phyloP scores from a whole-genome alignment of 129 eudicot species.

The Artemisia annua region DNA sequence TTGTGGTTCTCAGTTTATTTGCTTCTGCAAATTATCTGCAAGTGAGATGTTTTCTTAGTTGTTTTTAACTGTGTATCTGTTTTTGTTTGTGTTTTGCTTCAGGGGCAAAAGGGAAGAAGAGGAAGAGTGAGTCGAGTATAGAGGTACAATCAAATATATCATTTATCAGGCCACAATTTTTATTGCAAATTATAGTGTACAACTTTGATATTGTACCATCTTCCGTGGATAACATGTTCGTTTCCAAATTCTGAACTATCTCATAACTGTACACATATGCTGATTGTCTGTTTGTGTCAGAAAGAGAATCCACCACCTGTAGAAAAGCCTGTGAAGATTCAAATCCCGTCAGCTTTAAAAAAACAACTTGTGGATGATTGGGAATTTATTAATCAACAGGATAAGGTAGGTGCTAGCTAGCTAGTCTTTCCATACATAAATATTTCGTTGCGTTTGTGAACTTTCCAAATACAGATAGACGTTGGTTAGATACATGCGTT shows the following conservation, averaged over 20 bases:
- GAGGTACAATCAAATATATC: constrained; percentile 53
- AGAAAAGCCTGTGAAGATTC: constrained; percentile 83
- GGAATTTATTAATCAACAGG: constrained; percentile 76
- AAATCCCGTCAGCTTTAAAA: constrained; percentile 74
- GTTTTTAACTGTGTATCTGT: background rate
- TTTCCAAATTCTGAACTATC: constrained; percentile 8
- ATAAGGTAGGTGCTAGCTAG: constrained; percentile 31
- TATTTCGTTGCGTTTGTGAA: too few species aligned
- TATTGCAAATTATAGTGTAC: background rate
- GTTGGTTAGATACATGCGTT: too few species aligned
- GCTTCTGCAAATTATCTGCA: too few species aligned
- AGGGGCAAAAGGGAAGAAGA: constrained; percentile 90
- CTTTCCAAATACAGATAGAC: too few species aligned
- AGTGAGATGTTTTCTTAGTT: too few species aligned
- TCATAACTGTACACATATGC: constrained; percentile 8
- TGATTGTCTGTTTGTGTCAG: constrained; percentile 38
- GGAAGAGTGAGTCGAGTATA: constrained; percentile 69
- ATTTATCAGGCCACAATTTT: background rate
- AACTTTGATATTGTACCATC: background rate
- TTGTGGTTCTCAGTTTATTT: too few species aligned
- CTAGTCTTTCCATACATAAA: too few species aligned
- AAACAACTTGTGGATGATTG: constrained; percentile 94
- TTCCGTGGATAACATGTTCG: background rate
- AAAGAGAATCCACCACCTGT: constrained; percentile 52
- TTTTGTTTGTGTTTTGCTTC: constrained; percentile 26